Conservation (phyloP, 2,329 filamentous ascomycete species). For the Pezicula neosporulosa region DNA sequence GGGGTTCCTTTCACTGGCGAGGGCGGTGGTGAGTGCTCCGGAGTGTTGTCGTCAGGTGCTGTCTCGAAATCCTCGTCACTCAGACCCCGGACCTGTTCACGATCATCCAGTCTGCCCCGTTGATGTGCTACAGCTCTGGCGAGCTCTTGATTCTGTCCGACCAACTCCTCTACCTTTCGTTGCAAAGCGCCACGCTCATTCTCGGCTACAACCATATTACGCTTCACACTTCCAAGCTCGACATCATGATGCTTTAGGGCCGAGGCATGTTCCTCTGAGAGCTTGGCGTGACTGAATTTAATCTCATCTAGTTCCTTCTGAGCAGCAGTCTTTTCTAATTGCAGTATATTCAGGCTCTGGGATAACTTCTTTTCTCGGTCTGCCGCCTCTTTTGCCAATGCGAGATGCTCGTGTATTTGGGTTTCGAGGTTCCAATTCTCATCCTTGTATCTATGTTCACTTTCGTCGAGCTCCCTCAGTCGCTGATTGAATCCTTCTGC, state of each 20-base stretch:
- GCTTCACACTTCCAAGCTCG: constrained; percentile 79
- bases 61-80: constrained; percentile 63
- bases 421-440: constrained; percentile 98
- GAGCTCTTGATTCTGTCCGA: constrained; percentile 85
- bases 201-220: constrained; percentile 75
- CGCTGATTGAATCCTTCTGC: constrained; percentile 76
- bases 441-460: constrained; percentile 93
- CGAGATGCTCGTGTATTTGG: constrained; percentile 78
- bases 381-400: constrained; percentile 68
- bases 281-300: constrained; percentile 73
- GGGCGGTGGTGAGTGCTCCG: constrained; percentile 84
- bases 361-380: constrained; percentile 82
- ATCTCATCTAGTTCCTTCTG: constrained; percentile 91
- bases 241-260: constrained; percentile 82
- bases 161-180: constrained; percentile 83
- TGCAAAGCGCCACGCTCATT: constrained; percentile 75
- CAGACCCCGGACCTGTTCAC: constrained; percentile 53
- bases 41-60: constrained; percentile 67
- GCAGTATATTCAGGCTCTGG: constrained; percentile 65
- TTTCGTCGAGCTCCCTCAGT: constrained; percentile 82
- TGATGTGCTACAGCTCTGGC: constrained; percentile 77
- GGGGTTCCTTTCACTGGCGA: constrained; percentile 92
- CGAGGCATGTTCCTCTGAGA: constrained; percentile 76
- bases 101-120: constrained; percentile 63
- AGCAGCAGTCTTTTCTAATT: constrained; percentile 70